These are phyloP conservation scores for Ogataea nakhonphanomensis DNA, from an alignment of 805 yeast species.

Conservation along the genomic window DNA sequence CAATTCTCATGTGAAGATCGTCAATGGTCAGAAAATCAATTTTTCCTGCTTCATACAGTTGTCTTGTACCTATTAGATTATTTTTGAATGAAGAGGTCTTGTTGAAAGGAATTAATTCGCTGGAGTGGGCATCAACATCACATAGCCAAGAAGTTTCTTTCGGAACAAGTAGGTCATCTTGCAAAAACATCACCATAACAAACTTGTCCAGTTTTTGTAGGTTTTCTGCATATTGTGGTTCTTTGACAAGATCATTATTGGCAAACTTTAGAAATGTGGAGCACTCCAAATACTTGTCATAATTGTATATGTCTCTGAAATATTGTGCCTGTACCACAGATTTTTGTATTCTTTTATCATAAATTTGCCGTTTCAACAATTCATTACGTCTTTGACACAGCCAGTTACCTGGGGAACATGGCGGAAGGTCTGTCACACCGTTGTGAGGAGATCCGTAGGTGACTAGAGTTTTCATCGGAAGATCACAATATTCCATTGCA, in stretches of 20 bases:
- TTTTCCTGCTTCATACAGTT: constrained; percentile 40
- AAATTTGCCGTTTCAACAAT: constrained; percentile 56
- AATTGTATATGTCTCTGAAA: constrained; percentile 54
- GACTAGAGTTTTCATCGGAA: constrained; percentile 47
- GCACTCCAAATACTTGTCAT: constrained; percentile 50
- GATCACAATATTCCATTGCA: constrained; percentile 55
- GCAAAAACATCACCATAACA: constrained; percentile 55
- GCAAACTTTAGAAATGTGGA: constrained; percentile 61
- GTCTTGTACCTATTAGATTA: constrained; percentile 59
- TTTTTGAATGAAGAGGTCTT: constrained; percentile 48
- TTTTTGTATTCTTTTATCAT: constrained; percentile 54
- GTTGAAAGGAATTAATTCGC: constrained; percentile 41
- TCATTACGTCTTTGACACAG: constrained; percentile 54
- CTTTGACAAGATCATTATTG: constrained; percentile 53
- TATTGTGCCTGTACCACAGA: constrained; percentile 70
- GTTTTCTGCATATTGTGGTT: constrained; percentile 38
- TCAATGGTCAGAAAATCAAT: constrained; percentile 50
- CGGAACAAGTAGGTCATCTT: constrained; percentile 71
- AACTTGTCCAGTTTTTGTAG: constrained; percentile 46
- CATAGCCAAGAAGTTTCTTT: constrained; percentile 67
- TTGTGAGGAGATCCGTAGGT: constrained; percentile 83
- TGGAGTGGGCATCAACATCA: constrained; percentile 47
- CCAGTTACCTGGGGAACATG: constrained; percentile 54
- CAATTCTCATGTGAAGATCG: constrained; percentile 64
- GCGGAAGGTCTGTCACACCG: constrained; percentile 68